These are phyloP conservation scores for Penicillium antarcticum DNA, from an alignment of 495 filamentous ascomycete genomes.

Conservation along the genomic window DNA sequence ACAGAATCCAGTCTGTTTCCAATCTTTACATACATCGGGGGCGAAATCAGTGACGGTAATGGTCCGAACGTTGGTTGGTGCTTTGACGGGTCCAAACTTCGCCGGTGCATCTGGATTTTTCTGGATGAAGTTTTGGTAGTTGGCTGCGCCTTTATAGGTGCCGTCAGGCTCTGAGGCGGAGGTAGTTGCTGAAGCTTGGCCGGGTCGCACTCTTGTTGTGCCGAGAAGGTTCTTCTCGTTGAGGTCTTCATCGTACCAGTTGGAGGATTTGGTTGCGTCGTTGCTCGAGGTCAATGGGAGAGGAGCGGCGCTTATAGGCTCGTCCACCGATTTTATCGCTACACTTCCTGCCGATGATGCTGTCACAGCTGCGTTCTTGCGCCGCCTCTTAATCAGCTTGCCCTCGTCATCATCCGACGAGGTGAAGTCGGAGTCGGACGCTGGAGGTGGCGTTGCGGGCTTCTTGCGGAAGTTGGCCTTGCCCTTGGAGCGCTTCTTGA, in stretches of 20 bases:
- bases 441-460: constrained; percentile 73
- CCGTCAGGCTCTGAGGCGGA: constrained; percentile 45
- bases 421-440: constrained; percentile 58
- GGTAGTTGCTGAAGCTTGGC: constrained; percentile 15
- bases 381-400: constrained; percentile 70
- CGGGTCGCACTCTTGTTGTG: constrained; percentile 46
- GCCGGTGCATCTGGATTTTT: constrained; percentile 77
- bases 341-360: constrained; percentile 49
- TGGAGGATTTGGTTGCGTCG: constrained; percentile 89
- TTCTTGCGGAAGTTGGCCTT: constrained; percentile 83
- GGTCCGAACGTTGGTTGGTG: constrained; percentile 84
- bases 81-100: constrained; percentile 81
- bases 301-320: constrained; percentile 53
- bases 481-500: constrained; percentile 83
- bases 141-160: constrained; percentile 73
- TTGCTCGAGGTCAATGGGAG: constrained; percentile 60
- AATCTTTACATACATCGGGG: constrained; percentile 95
- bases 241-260: constrained; percentile 75
- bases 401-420: constrained; percentile 78
- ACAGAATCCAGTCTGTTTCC: constrained; percentile 71
- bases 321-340: constrained; percentile 41
- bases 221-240: constrained; percentile 62
- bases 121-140: constrained; percentile 70
- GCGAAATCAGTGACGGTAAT: constrained; percentile 89
- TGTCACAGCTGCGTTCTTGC: constrained; percentile 61